Evolutionary conservation across 1,139 yeast species (phyloP).

Genomic region (Sugiyamaella novakii): DNA sequence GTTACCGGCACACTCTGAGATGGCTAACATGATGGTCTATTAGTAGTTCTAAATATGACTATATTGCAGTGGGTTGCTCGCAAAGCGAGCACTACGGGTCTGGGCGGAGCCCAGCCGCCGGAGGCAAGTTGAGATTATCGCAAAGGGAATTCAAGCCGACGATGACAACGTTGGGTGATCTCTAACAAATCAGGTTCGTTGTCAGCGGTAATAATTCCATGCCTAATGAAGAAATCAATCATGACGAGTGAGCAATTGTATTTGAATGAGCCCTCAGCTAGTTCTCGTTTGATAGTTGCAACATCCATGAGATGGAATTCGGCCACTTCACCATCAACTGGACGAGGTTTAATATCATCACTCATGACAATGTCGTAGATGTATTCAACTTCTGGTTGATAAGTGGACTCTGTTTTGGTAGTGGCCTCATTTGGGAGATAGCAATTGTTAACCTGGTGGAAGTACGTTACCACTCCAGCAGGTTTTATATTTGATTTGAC

Average conservation of each 20-base stretch:
- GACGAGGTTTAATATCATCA: constrained; percentile 57
- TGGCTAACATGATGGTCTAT: too few relatives aligned
- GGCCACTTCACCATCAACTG: constrained; percentile 86
- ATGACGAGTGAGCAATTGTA: constrained; percentile 84
- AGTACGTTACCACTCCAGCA: constrained; percentile 72
- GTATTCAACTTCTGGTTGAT: constrained; percentile 89
- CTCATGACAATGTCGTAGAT: constrained; percentile 70
- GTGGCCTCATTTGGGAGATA: background rate
- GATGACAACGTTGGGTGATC: constrained; percentile 61
- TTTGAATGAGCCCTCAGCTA: constrained; percentile 66
- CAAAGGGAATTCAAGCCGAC: constrained; percentile 69
- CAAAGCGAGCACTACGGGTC: too few relatives aligned
- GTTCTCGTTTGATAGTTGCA: constrained; percentile 54
- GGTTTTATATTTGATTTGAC: constrained; percentile 51
- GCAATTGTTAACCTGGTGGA: constrained; percentile 43
- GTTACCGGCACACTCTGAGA: constrained; percentile 5
- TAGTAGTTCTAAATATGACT: too few relatives aligned
- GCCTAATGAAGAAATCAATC: constrained; percentile 82
- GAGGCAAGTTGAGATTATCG: constrained; percentile 5
- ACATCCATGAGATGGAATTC: constrained; percentile 65
- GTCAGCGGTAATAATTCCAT: constrained; percentile 65
- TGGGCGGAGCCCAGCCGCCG: background rate
- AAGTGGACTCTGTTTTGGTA: constrained; percentile 51
- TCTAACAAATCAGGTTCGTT: constrained; percentile 64
- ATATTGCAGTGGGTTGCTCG: too few relatives aligned